Base-by-base conservation (phyloP, 345 rosid species). In the Adansonia digitata region DNA sequence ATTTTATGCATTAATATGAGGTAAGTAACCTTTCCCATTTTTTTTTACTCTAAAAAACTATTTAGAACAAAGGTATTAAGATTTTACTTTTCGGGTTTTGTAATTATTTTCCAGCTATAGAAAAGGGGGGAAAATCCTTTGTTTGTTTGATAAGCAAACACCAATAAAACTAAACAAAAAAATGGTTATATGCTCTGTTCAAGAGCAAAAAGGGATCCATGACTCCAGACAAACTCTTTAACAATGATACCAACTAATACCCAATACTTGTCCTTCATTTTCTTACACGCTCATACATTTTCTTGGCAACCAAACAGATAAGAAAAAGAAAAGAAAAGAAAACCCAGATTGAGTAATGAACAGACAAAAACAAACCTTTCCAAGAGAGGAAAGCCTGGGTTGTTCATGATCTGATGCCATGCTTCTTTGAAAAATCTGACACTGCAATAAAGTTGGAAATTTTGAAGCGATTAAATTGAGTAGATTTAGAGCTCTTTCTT, bases 391-490 rank as follows among this genome's bases (percentile, higher is more conserved):
- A 24, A 75, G 73, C 8, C 78, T 61, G 64, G 71, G 75, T 18
- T 81, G 87, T 79, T 88, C 86, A 18, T 85, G 84, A 83, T 88
- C 94, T 52, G 86, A 78, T 65, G 85, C 84, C 94, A 92, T 90
- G 37, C 29, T 49, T n/a, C 24, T 11, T 7, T 40, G 37, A 52
- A 17, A 48, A 31, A 39, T 34, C 62, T 7, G n/a, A 37, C 37
- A 53, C 46, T 7, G 34, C 45, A 71, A 71, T 11, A 71, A 11
- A 52, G 48, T 51, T 49, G 0, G 20, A 15, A 34, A 10, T 27
- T 6, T 18, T 1, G 15, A 17, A 45, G 17, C 7, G 15, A 69
- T 57, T 15, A 14, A 13, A 15, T 11, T 26, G 7, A 45, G 55
- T 15, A 45, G 63, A 57, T 27, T 3, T 46, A 11, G 74, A 51